Percentiles rank a stretch among this genome's conserved stretches.
Evolutionary conservation across 2,329 filamentous ascomycete species (phyloP).

Genomic region (Epichloe amarillans): DNA sequence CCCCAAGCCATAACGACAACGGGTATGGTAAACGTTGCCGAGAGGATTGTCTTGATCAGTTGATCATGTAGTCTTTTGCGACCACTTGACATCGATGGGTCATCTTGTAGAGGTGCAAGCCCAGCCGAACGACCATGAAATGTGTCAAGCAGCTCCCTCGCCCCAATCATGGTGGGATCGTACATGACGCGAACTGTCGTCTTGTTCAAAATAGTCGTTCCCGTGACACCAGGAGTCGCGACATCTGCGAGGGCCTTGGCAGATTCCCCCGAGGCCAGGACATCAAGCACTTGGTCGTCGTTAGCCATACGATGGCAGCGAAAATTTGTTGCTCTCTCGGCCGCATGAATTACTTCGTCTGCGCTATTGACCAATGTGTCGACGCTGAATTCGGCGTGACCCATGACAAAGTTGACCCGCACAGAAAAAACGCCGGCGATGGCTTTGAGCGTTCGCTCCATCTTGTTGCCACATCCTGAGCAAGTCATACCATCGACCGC

Average conservation of each 20-base stretch:
- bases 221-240: slow-evolving; percentile 13
- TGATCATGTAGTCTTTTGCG: slow-evolving; percentile 19
- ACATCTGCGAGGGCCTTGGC: slow-evolving; percentile 12
- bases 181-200: slow-evolving; percentile 20
- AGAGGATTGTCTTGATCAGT: slow-evolving; percentile 17
- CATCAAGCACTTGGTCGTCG: slow-evolving; percentile 17
- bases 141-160: slow-evolving; percentile 14
- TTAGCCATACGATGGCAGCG: slow-evolving; percentile 12
- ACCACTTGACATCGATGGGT: slow-evolving; percentile 19
- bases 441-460: slow-evolving; percentile 15
- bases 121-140: slow-evolving; percentile 11
- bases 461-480: slow-evolving; percentile 22
- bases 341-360: slow-evolving; percentile 15
- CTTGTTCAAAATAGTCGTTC: slow-evolving; percentile 15
- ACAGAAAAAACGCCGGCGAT: slow-evolving; percentile 18
- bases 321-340: slow-evolving; percentile 19
- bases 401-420: slow-evolving; percentile 25
- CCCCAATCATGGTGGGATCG: slow-evolving; percentile 21
- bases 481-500: slow-evolving; percentile 24
- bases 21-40: slow-evolving; percentile 20
- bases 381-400: slow-evolving; percentile 20
- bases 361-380: slow-evolving; percentile 12
- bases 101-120: slow-evolving; percentile 18
- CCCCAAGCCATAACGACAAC: slow-evolving; percentile 21
- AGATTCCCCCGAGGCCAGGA: slow-evolving; percentile 11